Conservation (phyloP, 2,329 filamentous ascomycete species). For the Mollisiaceae sp. region DNA sequence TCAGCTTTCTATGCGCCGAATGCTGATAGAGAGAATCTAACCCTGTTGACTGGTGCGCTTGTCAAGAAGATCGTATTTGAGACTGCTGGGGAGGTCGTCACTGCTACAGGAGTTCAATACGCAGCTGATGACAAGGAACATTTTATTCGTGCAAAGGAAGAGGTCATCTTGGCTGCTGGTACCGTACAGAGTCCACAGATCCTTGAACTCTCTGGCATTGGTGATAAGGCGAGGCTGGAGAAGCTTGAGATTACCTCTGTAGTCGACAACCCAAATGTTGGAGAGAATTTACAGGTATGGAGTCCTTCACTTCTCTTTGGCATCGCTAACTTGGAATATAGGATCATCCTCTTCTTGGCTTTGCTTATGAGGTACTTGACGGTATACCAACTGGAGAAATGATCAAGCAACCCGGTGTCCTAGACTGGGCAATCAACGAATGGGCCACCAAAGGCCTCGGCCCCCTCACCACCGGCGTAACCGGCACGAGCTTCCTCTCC, state of each 20-base stretch:
- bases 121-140: slow-evolving; percentile 35
- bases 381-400: slow-evolving; percentile 22
- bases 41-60: slow-evolving; percentile 82
- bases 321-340: slow-evolving; percentile 9
- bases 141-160: slow-evolving; percentile 38
- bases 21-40: slow-evolving; percentile 64
- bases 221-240: slow-evolving; percentile 29
- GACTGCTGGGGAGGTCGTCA: neutral
- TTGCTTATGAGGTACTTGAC: slow-evolving; percentile 20
- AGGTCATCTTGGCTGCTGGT: slow-evolving; percentile 41
- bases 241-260: slow-evolving; percentile 28
- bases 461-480: neutral
- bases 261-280: slow-evolving; percentile 33
- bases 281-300: slow-evolving; percentile 34
- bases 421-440: slow-evolving; percentile 20
- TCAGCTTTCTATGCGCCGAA: slow-evolving; percentile 29
- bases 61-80: slow-evolving; percentile 66
- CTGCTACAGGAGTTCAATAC: slow-evolving; percentile 9
- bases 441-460: slow-evolving; percentile 14
- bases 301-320: neutral
- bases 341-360: slow-evolving; percentile 22
- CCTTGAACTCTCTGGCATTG: slow-evolving; percentile 44
- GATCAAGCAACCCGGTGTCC: slow-evolving; percentile 21
- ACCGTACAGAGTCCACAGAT: slow-evolving; percentile 40
- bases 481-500: slow-evolving; percentile 19